Evolutionary conservation across 2,329 filamentous ascomycete genomes (phyloP), one percentile per base, ranked within the genome.

Genomic region (Colletotrichum tanaceti): DNA sequence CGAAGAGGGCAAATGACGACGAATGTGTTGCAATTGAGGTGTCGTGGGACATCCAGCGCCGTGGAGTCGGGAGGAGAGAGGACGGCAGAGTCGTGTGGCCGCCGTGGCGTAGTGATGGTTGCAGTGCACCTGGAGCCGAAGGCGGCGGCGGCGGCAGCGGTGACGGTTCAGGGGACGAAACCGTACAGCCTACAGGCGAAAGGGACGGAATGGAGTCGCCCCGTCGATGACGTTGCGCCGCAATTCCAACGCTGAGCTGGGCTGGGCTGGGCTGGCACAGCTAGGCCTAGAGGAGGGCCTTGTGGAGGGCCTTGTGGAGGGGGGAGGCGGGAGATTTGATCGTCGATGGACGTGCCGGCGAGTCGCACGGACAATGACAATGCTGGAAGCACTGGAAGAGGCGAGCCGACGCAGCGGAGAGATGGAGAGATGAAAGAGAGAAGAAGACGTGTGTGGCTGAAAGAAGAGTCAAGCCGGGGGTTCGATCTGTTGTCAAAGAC

Each of bases 141-240:
- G 44, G 28, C 44, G 41, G 41, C 32, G 41, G 41, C 32, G 20
- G 35, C n/a, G 28, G 28, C 20, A 7, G 55, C 28, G 55, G 24
- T 6, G 41, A 43, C 44, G 43, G 20, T 52, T 68, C 65, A 60
- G 62, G 65, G 55, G 38, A 68, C 43, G 32, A n/a, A n/a, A n/a
- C n/a, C n/a, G n/a, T n/a, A n/a, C n/a, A n/a, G n/a, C n/a, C n/a
- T 38, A 38, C 55, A 68, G 50, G 65, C 65, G 60, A 65, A 65
- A 68, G 41, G 50, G 11, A 32, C 61, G 65, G 65, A 65, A 68
- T 68, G 65, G 50, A 68, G 62, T 68, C 62, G 63, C 65, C 62
- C 65, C 65, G 65, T 68, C 35, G 65, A 68, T 68, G 65, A 68
- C 65, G 65, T 68, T 68, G 55, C 41, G 61, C 54, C 24, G 60